Evolutionary conservation across 2,329 filamentous ascomycete species (phyloP).

Genomic region (Alternaria viburni): DNA sequence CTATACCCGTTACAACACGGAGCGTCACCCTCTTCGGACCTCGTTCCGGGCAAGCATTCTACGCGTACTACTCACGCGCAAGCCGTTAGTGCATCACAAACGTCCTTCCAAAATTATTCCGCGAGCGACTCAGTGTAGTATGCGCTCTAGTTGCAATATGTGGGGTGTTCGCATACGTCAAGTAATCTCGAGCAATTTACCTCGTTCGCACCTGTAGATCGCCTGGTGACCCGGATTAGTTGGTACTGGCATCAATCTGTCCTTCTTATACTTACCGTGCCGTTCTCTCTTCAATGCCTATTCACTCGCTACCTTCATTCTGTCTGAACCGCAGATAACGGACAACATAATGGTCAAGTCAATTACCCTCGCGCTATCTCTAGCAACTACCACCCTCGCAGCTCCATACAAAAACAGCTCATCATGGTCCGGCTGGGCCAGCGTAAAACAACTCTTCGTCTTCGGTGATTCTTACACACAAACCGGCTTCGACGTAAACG

Average conservation of each 20-base stretch:
- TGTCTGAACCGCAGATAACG: background rate
- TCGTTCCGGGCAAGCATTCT: slow-evolving; percentile 6
- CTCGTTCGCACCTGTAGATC: slow-evolving; percentile 26
- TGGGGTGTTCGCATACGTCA: slow-evolving; percentile 22
- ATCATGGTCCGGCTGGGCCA: slow-evolving; percentile 41
- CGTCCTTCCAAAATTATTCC: slow-evolving; percentile 26
- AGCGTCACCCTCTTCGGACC: slow-evolving; percentile 1
- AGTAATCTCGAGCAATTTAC: slow-evolving; percentile 35
- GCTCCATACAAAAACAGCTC: slow-evolving; percentile 22
- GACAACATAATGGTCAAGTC: slow-evolving; percentile 30
- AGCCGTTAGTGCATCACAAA: slow-evolving; percentile 3
- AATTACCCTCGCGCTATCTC: slow-evolving; percentile 25
- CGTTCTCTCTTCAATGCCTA: background rate
- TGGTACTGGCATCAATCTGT: slow-evolving; percentile 12
- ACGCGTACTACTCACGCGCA: slow-evolving; percentile 1
- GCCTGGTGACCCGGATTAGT: slow-evolving; percentile 17
- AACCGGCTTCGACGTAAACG: slow-evolving; percentile 63
- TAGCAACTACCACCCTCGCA: slow-evolving; percentile 29
- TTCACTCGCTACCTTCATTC: background rate
- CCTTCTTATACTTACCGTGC: slow-evolving; percentile 13
- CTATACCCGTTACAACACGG: slow-evolving; percentile 17
- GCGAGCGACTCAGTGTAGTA: slow-evolving; percentile 11
- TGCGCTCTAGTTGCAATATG: slow-evolving; percentile 19
- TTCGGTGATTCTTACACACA: slow-evolving; percentile 66
- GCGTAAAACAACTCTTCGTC: slow-evolving; percentile 44